Percentiles rank a stretch among this genome's conserved stretches.
Evolutionary conservation across 73 alveolate genomes (phyloP).

Genomic region (Tetrahymena malaccensis): DNA sequence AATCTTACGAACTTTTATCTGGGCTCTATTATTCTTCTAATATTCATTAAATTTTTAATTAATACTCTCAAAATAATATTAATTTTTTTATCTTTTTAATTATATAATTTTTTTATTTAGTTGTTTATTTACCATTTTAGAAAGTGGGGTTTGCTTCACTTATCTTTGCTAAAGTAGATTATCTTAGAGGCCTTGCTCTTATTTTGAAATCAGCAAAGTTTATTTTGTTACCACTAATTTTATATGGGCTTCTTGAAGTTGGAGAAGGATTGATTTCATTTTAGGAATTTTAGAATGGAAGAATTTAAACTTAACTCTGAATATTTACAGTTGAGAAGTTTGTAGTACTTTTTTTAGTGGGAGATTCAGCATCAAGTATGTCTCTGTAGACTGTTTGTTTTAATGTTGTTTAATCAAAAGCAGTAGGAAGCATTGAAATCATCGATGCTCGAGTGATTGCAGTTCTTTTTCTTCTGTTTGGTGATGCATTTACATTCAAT

Average conservation of each 20-base stretch:
- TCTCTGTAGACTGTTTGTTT: not conserved
- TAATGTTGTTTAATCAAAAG: not conserved
- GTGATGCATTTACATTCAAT: not conserved
- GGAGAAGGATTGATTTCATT: not conserved
- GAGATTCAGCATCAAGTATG: not conserved
- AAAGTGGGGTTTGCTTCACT: not conserved
- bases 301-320: not conserved
- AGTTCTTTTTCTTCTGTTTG: not conserved
- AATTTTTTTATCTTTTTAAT: too few species aligned
- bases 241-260: not conserved
- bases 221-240: not conserved
- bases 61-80: too few species aligned
- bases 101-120: too few species aligned
- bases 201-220: not conserved
- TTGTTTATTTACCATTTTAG: not conserved
- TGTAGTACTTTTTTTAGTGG: not conserved
- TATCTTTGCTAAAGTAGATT: not conserved
- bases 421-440: not conserved
- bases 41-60: too few species aligned
- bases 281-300: not conserved
- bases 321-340: not conserved
- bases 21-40: not conserved
- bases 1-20: not conserved
- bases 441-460: not conserved
- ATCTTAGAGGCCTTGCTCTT: not conserved